Conservation (phyloP, 2,329 filamentous ascomycete species). For the Aspergillus neoniger region DNA sequence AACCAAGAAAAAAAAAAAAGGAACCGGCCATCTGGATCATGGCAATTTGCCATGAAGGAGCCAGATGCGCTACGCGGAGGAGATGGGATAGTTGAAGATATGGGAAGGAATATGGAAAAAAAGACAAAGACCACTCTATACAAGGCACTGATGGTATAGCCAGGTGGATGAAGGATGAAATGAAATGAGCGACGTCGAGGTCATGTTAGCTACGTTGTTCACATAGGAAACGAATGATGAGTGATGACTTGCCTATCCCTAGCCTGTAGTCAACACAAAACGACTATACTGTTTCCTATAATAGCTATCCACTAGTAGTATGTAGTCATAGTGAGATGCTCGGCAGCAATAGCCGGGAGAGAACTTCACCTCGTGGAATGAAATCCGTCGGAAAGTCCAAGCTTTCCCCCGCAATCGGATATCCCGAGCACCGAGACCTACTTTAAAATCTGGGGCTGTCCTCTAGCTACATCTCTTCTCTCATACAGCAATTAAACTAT, state of each 20-base stretch:
- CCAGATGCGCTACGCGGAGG: conserved; percentile 21
- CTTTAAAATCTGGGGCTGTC: not conserved
- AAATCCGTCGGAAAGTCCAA: not conserved
- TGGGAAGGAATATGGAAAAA: conserved; percentile 2
- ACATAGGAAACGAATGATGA: conserved; percentile 4
- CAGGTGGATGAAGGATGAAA: conserved; percentile 13
- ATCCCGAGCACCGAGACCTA: conserved; percentile 4
- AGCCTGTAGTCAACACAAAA: not conserved
- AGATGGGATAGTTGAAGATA: not conserved
- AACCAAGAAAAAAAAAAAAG: conserved; percentile 11
- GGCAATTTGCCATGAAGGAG: conserved; percentile 12
- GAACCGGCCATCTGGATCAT: conserved; percentile 5
- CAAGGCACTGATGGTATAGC: conserved; percentile 7
- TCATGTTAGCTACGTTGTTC: conserved; percentile 2
- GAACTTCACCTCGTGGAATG: not conserved
- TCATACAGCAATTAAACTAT: too few species aligned
- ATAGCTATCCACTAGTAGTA: not conserved
- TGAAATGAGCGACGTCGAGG: conserved; percentile 5
- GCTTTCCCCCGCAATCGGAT: not conserved
- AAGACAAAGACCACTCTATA: conserved; percentile 15
- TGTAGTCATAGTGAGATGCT: not conserved
- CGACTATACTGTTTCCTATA: too few species aligned
- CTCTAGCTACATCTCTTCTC: too few species aligned
- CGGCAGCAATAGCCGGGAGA: not conserved
- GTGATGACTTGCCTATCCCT: not conserved